Conservation (phyloP, 2,329 filamentous ascomycete genomes). For the Rhynchosporium secalis region DNA sequence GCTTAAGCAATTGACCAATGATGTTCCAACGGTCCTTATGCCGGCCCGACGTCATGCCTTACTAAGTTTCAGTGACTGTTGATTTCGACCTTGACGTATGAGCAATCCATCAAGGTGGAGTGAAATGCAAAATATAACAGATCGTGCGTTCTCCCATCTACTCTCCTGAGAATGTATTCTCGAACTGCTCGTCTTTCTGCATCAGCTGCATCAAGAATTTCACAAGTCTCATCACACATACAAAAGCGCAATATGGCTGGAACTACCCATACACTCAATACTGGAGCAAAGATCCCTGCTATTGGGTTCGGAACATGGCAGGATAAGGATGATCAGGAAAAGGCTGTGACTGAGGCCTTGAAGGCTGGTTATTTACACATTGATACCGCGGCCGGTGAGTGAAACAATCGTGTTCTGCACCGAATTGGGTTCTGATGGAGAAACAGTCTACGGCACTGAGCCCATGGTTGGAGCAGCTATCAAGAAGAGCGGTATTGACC, state of each 20-base stretch:
- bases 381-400: conserved; percentile 47
- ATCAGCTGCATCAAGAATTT: conserved; percentile 23
- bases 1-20: conserved; percentile 9
- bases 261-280: conserved; percentile 44
- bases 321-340: conserved; percentile 45
- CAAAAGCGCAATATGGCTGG: conserved; percentile 28
- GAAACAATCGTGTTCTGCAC: conserved; percentile 10
- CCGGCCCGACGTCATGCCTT: conserved; percentile 4
- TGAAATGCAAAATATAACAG: background rate
- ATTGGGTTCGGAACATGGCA: conserved; percentile 47
- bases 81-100: conserved; percentile 7
- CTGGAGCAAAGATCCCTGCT: conserved; percentile 45
- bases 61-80: background rate
- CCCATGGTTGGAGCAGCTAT: conserved; percentile 47
- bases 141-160: background rate
- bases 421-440: background rate
- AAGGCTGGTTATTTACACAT: conserved; percentile 43
- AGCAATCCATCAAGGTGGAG: background rate
- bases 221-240: conserved; percentile 28
- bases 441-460: conserved; percentile 45
- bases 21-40: background rate
- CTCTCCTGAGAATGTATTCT: conserved; percentile 26
- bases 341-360: conserved; percentile 49
- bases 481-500: conserved; percentile 43
- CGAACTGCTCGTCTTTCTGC: conserved; percentile 20